Percentiles rank a stretch among this genome's conserved stretches.
phyloP scores from a whole-genome alignment of 139 green algal genomes.

The Trebouxia sp. region DNA sequence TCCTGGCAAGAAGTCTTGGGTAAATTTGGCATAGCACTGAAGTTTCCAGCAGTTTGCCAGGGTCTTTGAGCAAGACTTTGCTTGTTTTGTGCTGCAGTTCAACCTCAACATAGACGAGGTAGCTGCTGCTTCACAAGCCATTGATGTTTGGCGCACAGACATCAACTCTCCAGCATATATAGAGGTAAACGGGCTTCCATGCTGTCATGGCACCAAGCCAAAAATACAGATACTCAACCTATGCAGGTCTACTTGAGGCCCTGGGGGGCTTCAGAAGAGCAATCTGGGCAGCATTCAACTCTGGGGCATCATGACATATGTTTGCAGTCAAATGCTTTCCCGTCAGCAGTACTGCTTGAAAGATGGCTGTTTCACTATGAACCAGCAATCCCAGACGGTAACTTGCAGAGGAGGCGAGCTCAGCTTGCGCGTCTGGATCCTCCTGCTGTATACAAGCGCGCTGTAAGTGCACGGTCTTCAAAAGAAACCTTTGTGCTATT shows the following conservation, averaged over 20 bases:
- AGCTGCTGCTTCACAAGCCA: slow-evolving; percentile 32
- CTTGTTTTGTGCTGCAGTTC: slow-evolving; percentile 49
- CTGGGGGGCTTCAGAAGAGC: slow-evolving; percentile 32
- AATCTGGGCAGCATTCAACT: background rate
- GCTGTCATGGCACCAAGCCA: background rate
- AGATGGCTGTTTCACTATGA: slow-evolving; percentile 62
- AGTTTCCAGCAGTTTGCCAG: too few relatives aligned
- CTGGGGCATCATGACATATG: background rate
- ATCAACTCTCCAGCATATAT: slow-evolving; percentile 44
- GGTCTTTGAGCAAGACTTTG: background rate
- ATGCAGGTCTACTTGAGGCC: slow-evolving; percentile 48
- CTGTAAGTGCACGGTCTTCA: slow-evolving; percentile 44
- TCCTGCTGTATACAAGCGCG: slow-evolving; percentile 57
- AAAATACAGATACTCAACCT: too few relatives aligned
- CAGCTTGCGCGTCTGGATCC: slow-evolving; percentile 47
- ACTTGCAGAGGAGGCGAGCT: slow-evolving; percentile 31
- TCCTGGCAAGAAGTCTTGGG: slow-evolving; percentile 36
- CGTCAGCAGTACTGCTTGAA: slow-evolving; percentile 56
- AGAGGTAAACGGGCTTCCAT: slow-evolving; percentile 43
- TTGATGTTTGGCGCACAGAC: slow-evolving; percentile 54
- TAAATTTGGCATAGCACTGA: background rate
- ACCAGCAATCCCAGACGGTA: slow-evolving; percentile 15
- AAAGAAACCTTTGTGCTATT: too few relatives aligned
- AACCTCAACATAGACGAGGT: slow-evolving; percentile 64
- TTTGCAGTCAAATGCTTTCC: background rate